Evolutionary conservation across 352 stramenopile genomes (phyloP).

Genomic region (Blastocystis sp.): DNA sequence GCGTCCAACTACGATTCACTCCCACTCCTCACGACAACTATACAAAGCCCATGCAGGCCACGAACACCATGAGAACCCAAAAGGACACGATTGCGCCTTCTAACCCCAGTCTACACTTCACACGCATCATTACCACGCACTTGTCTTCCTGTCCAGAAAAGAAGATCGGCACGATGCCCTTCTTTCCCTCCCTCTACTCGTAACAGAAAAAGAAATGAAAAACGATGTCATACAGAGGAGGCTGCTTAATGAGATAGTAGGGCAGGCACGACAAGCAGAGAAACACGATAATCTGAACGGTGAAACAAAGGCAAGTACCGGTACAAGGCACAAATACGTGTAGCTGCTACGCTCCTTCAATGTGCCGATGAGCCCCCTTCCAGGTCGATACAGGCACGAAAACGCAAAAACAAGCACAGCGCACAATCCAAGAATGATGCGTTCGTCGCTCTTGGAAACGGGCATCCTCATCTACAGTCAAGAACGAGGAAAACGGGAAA

Average conservation of each 20-base stretch:
- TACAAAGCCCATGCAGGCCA: slow-evolving; percentile 25
- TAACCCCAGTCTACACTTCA: background rate
- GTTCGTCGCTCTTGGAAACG: too few species aligned
- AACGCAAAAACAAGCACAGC: background rate
- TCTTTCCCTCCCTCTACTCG: background rate
- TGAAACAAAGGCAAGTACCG: background rate
- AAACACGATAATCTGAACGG: slow-evolving; percentile 24
- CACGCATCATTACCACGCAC: background rate
- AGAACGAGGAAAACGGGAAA: too few species aligned
- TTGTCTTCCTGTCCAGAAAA: background rate
- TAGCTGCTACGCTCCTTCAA: slow-evolving; percentile 11
- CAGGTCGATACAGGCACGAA: slow-evolving; percentile 45
- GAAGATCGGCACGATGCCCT: slow-evolving; percentile 13
- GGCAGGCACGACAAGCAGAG: slow-evolving; percentile 57
- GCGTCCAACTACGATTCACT: slow-evolving; percentile 15
- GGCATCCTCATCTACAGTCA: too few species aligned
- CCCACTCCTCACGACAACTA: background rate
- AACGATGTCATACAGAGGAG: background rate
- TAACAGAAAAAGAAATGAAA: background rate
- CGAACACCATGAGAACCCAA: slow-evolving; percentile 12
- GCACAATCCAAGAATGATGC: background rate
- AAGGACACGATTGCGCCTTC: slow-evolving; percentile 30
- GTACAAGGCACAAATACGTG: slow-evolving; percentile 7
- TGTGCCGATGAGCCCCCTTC: background rate
- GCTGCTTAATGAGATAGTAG: slow-evolving; percentile 45